Evolutionary conservation across 257 asterid genomes (phyloP), one percentile per base, ranked within the genome.

Genomic region (Voacanga thouarsii): DNA sequence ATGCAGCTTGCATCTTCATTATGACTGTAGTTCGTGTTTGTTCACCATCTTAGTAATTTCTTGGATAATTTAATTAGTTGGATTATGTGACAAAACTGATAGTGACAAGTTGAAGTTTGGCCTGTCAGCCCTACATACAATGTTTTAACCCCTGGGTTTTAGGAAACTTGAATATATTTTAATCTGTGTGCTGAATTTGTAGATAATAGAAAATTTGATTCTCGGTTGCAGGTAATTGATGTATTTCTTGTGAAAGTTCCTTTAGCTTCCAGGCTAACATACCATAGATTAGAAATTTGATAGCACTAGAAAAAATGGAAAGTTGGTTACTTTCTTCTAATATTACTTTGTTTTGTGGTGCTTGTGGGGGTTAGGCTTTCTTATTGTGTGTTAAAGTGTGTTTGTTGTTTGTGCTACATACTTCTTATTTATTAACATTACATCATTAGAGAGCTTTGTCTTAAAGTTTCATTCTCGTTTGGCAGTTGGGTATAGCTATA

Each of bases 401-500:
- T 21, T 19, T 45, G 19, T 51, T 53, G 11, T 21, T 23, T 51
- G 71, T 67, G 68, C 61, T 67, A 16, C 26, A 45, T 23, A 44
- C 72, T 53, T 3, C 37, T 74, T 61, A 14, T 23, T 51, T 79
- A 24, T 71, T 44, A 39, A 30, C 21, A n/a, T 18, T 24, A 28
- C 15, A 1, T 33, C 49, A 55, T 6, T 41, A n/a, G 50, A 65
- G 41, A 15, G 39, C 61, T 43, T 45, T 43, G 2, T 5, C 37
- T 56, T 68, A 43, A 59, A 28, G 28, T 15, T 30, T 75, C 33
- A 12, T 69, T 79, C 79, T 33, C 57, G 7, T 21, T 61, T 60
- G 80, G 81, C 94, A 94, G 99, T 78, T 95, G 89, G 98, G 98
- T 73, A 43, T 95, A 72, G 23, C 86, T 39, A 83, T 93, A 87